Evolutionary conservation across 768 basidiomycete species (phyloP).

Genomic region (Lanmaoa pseudosensibilis): DNA sequence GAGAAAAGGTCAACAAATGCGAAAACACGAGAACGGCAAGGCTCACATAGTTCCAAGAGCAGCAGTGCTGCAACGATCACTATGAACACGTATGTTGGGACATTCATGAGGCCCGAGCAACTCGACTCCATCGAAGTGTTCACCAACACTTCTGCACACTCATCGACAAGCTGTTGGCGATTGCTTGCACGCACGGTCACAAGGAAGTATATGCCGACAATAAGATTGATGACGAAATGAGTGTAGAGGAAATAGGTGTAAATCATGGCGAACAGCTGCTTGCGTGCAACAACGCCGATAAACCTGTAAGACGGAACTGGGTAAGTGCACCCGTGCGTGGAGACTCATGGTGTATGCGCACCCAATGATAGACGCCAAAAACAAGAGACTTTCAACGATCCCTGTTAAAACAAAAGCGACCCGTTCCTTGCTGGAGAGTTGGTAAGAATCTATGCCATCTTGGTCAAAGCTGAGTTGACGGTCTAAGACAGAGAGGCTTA

Average conservation of each 20-base stretch:
- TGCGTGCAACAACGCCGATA: constrained; percentile 61
- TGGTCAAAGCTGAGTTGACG: not conserved
- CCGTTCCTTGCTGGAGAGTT: constrained; percentile 30
- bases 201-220: constrained; percentile 52
- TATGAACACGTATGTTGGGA: constrained; percentile 48
- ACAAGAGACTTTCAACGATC: constrained; percentile 53
- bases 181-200: constrained; percentile 48
- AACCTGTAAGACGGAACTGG: constrained; percentile 41
- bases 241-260: constrained; percentile 58
- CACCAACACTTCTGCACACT: constrained; percentile 47
- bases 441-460: constrained; percentile 34
- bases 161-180: constrained; percentile 39
- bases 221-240: constrained; percentile 57
- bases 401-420: constrained; percentile 51
- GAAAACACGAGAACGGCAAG: not conserved
- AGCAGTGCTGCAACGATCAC: constrained; percentile 46
- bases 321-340: not conserved
- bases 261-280: constrained; percentile 56
- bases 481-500: constrained; percentile 32
- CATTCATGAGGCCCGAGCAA: constrained; percentile 43
- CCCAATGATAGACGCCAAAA: constrained; percentile 57
- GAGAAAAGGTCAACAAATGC: constrained; percentile 4
- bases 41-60: constrained; percentile 58
- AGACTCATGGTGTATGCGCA: constrained; percentile 23
- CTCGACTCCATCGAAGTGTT: constrained; percentile 42